Percentiles rank a stretch among this genome's conserved stretches.
phyloP scores from a whole-genome alignment of 2,329 filamentous ascomycete species.

The Pestalotiopsis sp. region DNA sequence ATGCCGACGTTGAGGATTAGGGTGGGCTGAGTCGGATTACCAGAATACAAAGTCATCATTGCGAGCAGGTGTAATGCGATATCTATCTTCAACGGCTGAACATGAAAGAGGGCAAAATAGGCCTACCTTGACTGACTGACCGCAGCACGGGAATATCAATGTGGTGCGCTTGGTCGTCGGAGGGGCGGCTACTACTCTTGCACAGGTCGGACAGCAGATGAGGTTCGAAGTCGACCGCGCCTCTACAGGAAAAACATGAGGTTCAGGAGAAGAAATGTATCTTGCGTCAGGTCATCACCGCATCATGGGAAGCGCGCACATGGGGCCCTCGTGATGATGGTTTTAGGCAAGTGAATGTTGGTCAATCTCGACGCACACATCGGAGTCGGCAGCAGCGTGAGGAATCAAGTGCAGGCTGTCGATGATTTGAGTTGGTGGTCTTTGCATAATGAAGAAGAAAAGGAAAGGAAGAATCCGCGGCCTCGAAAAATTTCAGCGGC shows the following conservation, averaged over 20 bases:
- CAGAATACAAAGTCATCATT: conserved; percentile 10
- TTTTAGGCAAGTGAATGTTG: conserved; percentile 63
- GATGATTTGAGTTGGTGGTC: conserved; percentile 50
- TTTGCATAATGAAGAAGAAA: conserved; percentile 33
- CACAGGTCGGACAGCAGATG: neutral
- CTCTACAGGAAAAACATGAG: neutral
- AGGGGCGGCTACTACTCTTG: too few species aligned
- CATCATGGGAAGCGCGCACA: conserved; percentile 61
- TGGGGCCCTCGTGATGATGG: conserved; percentile 71
- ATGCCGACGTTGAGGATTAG: neutral
- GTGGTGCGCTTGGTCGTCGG: neutral
- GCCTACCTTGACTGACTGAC: neutral
- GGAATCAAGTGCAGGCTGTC: conserved; percentile 37
- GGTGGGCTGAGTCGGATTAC: conserved; percentile 12
- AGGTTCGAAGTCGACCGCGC: neutral
- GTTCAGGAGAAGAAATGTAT: conserved; percentile 44
- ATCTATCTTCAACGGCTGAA: neutral
- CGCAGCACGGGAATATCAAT: neutral
- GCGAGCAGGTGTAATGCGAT: neutral
- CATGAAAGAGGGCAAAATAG: neutral
- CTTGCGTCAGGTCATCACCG: conserved; percentile 70
- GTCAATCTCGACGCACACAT: conserved; percentile 61
- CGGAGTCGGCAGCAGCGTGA: conserved; percentile 53
- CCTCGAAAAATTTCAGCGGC: conserved; percentile 18
- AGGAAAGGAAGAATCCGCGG: conserved; percentile 23